Evolutionary conservation across 768 basidiomycete species (phyloP), one percentile per base, ranked within the genome.

Genomic region (Rubroboletus pulcherrimus): DNA sequence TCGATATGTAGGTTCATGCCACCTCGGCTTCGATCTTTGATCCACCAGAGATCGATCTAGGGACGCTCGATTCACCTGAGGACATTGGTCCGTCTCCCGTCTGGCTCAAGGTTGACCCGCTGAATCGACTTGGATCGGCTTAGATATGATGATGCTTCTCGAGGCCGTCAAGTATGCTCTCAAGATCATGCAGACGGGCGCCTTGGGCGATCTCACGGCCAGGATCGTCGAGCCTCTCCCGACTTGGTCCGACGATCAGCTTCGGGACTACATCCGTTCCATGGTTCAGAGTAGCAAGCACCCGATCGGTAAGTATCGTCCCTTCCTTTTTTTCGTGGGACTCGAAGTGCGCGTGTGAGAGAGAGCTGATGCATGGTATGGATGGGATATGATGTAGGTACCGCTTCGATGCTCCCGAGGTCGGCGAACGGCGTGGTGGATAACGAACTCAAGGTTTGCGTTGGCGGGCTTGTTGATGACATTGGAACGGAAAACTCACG

Each of bases 321-420:
- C 6, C 30, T 31, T 8, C 8, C 26, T 31, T 14, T 14, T 12
- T 5, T 19, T 7, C n/a, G 29, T 11, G 11, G 29, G 11, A n/a
- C 11, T 21, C 8, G 14, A 4, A 8, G 2, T n/a, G n/a, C 2
- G n/a, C n/a, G n/a, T n/a, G n/a, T n/a, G 38, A 9, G 8, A 6
- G 26, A 44, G 29, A 44, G 10, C 29, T 45, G 44, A 45, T 31
- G n/a, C 5, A 30, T 44, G 26, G 26, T 17, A 29, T 26, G 43
- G 43, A 39, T 4, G n/a, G n/a, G n/a, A n/a, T n/a, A n/a, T 12
- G 30, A 10, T 17, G 4, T 24, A 61, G 60, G 60, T 24, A 61
- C 60, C 0, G 60, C 60, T 14, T 57, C 55, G 9, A 63, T 56
- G 62, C 62, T 64, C n/a, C 54, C 62, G 39, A 53, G 62, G 12